Evolutionary conservation across 2,329 filamentous ascomycete species (phyloP).

Genomic region (Pseudohalonectria lignicola): DNA sequence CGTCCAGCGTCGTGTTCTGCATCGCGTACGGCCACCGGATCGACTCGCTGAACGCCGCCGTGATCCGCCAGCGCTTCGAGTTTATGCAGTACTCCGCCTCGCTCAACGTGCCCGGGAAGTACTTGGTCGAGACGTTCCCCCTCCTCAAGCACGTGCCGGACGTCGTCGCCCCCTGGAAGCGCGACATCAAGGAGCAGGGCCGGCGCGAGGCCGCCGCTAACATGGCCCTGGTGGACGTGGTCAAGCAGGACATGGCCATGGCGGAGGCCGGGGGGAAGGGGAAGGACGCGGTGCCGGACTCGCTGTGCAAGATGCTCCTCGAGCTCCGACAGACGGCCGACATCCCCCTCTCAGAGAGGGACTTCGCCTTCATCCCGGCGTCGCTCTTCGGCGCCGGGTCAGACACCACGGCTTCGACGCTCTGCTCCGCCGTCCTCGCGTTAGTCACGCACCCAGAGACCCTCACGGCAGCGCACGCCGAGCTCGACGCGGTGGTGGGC

Average conservation of each 20-base stretch:
- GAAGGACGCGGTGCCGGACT: conserved; percentile 22
- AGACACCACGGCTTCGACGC: conserved; percentile 35
- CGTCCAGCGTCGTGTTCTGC: conserved; percentile 35
- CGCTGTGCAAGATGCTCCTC: conserved; percentile 24
- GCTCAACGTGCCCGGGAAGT: conserved; percentile 32
- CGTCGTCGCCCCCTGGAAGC: conserved; percentile 33
- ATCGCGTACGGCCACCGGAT: conserved; percentile 39
- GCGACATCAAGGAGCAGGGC: conserved; percentile 25
- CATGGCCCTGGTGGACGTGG: conserved; percentile 25
- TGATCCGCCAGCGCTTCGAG: conserved; percentile 31
- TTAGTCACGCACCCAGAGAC: conserved; percentile 32
- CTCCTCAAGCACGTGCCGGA: conserved; percentile 29
- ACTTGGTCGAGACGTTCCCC: conserved; percentile 33
- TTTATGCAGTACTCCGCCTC: conserved; percentile 36
- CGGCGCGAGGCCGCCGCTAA: conserved; percentile 25
- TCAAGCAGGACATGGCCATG: conserved; percentile 23
- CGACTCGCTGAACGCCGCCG: conserved; percentile 31
- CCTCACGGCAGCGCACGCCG: conserved; percentile 27
- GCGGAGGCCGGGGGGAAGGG: conserved; percentile 15
- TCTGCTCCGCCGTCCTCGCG: conserved; percentile 34
- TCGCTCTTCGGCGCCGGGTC: conserved; percentile 33
- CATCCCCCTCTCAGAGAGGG: conserved; percentile 24
- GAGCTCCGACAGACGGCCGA: conserved; percentile 19
- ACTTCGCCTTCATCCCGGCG: conserved; percentile 29
- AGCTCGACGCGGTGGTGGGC: conserved; percentile 26